Conservation (phyloP, 1,284 basidiomycete genomes). For the Stereum hirsutum region DNA sequence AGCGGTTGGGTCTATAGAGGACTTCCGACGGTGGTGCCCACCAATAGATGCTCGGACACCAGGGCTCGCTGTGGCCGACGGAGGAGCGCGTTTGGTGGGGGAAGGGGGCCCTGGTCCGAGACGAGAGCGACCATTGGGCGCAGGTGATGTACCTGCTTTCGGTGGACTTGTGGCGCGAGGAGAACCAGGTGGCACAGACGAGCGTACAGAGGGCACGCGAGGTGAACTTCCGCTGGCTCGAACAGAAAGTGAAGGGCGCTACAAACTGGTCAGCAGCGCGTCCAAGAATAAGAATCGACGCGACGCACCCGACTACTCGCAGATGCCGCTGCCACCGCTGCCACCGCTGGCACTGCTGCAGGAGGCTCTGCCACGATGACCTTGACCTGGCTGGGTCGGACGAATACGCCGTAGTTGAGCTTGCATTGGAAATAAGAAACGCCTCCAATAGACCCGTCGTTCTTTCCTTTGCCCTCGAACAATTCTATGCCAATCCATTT, state of each 20-base stretch:
- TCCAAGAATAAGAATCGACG: too few species aligned
- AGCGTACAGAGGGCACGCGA: constrained; percentile 24
- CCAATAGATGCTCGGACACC: too few species aligned
- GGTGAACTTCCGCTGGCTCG: constrained; percentile 18
- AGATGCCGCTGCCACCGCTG: too few species aligned
- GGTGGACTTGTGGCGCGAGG: constrained; percentile 33
- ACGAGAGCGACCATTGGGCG: constrained; percentile 12
- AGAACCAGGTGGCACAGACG: constrained; percentile 23
- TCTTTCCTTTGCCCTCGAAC: constrained; percentile 81
- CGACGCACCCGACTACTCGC: too few species aligned
- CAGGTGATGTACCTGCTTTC: constrained; percentile 17
- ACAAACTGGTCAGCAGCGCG: too few species aligned
- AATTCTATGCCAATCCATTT: constrained; percentile 96
- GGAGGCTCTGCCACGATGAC: constrained; percentile 39
- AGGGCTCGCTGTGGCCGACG: constrained; percentile 10
- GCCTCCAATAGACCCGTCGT: constrained; percentile 87
- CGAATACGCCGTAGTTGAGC: constrained; percentile 80
- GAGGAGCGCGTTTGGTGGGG: constrained; percentile 29
- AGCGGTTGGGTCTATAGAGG: constrained; percentile 14
- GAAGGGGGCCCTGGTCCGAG: constrained; percentile 21
- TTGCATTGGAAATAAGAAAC: constrained; percentile 81
- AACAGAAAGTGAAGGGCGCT: too few species aligned
- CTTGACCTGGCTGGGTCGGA: constrained; percentile 83
- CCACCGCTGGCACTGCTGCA: constrained; percentile 21
- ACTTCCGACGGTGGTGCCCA: too few species aligned